phyloP scores from a whole-genome alignment of 108 stramenopile genomes.

The Parmales sp. region DNA sequence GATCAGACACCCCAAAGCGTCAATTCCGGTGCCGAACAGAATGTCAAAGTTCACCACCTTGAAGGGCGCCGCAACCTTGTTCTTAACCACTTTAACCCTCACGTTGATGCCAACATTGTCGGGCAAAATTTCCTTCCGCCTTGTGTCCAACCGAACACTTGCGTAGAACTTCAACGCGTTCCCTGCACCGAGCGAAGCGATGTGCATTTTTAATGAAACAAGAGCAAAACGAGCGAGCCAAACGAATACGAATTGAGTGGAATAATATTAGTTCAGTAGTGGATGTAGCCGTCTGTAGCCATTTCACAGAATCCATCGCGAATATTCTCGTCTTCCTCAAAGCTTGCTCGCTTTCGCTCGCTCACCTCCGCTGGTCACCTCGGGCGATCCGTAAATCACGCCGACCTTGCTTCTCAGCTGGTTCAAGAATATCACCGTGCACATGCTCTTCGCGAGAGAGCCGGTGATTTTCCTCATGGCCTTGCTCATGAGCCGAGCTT shows the following conservation, averaged over 20 bases:
- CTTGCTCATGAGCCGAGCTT: slow-evolving; percentile 92
- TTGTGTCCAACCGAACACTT: slow-evolving; percentile 73
- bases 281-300: too few relatives aligned
- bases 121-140: slow-evolving; percentile 76
- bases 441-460: slow-evolving; percentile 62
- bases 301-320: too few relatives aligned
- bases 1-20: slow-evolving; percentile 65
- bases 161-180: slow-evolving; percentile 92
- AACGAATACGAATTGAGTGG: too few relatives aligned
- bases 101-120: slow-evolving; percentile 78
- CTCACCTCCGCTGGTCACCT: slow-evolving; percentile 91
- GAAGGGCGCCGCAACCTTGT: slow-evolving; percentile 90
- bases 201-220: too few relatives aligned
- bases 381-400: slow-evolving; percentile 83
- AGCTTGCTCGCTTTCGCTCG: too few relatives aligned
- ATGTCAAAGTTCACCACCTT: slow-evolving; percentile 71
- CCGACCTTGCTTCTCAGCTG: slow-evolving; percentile 81
- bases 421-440: slow-evolving; percentile 87
- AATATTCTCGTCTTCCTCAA: too few relatives aligned
- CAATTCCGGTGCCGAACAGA: slow-evolving; percentile 74
- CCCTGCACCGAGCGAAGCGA: too few relatives aligned
- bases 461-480: slow-evolving; percentile 90
- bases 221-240: too few relatives aligned
- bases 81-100: slow-evolving; percentile 89
- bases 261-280: too few relatives aligned